Evolutionary conservation across 164 flowering plant species (phyloP).

Genomic region (Tetracentron sinense): DNA sequence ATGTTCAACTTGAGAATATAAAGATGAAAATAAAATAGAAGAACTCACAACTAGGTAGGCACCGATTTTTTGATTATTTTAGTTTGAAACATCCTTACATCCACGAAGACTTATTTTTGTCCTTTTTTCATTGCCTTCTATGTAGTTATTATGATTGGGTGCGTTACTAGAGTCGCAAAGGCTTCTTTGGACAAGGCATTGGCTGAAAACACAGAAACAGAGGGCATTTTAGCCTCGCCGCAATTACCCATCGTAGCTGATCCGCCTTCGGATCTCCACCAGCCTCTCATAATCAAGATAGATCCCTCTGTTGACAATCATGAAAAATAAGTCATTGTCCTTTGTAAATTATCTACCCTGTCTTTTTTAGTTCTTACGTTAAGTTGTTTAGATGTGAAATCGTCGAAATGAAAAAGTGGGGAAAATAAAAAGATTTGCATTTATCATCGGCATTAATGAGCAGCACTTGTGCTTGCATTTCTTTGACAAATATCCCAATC

Average conservation of each 20-base stretch:
- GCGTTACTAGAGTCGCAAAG: constrained; percentile 74
- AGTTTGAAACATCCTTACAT: neutral
- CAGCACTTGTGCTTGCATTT: too few species aligned
- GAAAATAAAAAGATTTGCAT: too few species aligned
- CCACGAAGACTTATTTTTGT: too few species aligned
- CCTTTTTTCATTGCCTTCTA: neutral
- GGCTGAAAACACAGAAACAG: constrained; percentile 64
- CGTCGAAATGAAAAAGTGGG: too few species aligned
- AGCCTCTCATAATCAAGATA: constrained; percentile 74
- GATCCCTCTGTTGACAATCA: constrained; percentile 44
- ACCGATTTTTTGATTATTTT: too few species aligned
- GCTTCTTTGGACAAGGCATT: constrained; percentile 85
- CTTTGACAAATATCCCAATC: too few species aligned
- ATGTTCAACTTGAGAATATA: too few species aligned
- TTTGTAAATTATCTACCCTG: constrained; percentile 40
- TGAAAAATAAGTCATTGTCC: constrained; percentile 32
- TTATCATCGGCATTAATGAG: too few species aligned
- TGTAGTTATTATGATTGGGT: constrained; percentile 60
- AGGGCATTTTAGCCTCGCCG: constrained; percentile 32
- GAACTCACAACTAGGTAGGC: too few species aligned
- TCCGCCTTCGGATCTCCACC: constrained; percentile 45
- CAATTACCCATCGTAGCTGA: constrained; percentile 45
- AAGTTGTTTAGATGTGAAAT: neutral
- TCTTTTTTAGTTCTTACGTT: neutral
- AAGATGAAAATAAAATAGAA: too few species aligned